Conservation (phyloP, 106 monocot species). For the Dactylorhiza incarnata region DNA sequence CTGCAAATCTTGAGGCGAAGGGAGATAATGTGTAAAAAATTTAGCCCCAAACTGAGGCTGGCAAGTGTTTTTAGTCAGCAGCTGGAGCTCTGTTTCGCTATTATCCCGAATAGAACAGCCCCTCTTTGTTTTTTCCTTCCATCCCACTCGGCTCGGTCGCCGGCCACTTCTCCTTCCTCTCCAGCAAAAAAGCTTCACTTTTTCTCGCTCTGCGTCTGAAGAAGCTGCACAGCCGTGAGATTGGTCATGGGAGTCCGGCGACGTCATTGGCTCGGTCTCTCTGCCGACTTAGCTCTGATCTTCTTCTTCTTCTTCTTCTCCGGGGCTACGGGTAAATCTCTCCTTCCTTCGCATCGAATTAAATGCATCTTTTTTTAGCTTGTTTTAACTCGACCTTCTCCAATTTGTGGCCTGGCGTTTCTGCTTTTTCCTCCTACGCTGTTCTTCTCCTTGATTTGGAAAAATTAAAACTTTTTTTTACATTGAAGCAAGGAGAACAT, state of each 20-base stretch:
- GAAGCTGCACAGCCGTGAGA: neutral
- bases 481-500: neutral
- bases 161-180: neutral
- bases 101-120: neutral
- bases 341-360: neutral
- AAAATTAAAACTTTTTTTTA: neutral
- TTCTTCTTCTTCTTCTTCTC: neutral
- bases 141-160: neutral
- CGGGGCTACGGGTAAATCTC: neutral
- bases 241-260: conserved; percentile 2
- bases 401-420: neutral
- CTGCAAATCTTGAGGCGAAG: neutral
- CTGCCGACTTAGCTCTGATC: neutral
- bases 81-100: neutral
- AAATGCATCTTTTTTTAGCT: neutral
- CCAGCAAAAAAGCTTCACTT: neutral
- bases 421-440: neutral
- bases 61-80: neutral
- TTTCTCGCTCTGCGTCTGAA: neutral
- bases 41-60: neutral
- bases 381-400: neutral
- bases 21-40: neutral
- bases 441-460: neutral
- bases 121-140: neutral
- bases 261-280: neutral